A percentile compares a stretch with the other conserved stretches of the same genome.
phyloP scores from a whole-genome alignment of 2,329 filamentous ascomycete species.

The Xylariaceae sp. region DNA sequence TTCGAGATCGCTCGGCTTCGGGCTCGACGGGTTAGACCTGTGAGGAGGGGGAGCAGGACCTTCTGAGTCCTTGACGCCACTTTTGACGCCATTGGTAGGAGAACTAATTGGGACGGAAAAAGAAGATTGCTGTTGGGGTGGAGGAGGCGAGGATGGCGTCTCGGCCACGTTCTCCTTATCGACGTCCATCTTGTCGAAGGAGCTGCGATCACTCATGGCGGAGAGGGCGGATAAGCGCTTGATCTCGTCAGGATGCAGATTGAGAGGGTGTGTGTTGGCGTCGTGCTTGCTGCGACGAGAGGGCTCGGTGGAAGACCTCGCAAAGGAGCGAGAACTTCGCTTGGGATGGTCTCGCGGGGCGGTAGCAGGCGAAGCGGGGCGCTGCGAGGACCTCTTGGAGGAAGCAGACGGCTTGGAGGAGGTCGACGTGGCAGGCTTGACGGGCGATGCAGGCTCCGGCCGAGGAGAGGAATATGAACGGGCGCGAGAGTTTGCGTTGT shows the following conservation, averaged over 20 bases:
- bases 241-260: slow-evolving; percentile 84
- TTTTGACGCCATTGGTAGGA: slow-evolving; percentile 39
- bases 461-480: slow-evolving; percentile 15
- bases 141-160: slow-evolving; percentile 49
- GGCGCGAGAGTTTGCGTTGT: background rate
- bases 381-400: slow-evolving; percentile 20
- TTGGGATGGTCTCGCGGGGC: slow-evolving; percentile 27
- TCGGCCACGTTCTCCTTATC: slow-evolving; percentile 59
- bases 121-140: slow-evolving; percentile 35
- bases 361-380: slow-evolving; percentile 25
- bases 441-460: slow-evolving; percentile 23
- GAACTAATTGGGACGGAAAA: slow-evolving; percentile 45
- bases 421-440: slow-evolving; percentile 14
- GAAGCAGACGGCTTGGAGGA: slow-evolving; percentile 14
- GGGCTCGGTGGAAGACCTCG: slow-evolving; percentile 44
- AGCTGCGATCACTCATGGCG: slow-evolving; percentile 55
- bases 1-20: slow-evolving; percentile 51
- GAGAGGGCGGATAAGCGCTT: slow-evolving; percentile 69
- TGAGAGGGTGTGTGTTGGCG: slow-evolving; percentile 77
- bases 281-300: slow-evolving; percentile 54
- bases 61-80: slow-evolving; percentile 34
- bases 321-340: slow-evolving; percentile 41
- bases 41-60: slow-evolving; percentile 70
- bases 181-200: slow-evolving; percentile 62
- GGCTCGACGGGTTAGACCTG: slow-evolving; percentile 58